Evolutionary conservation across 169 alveolate genomes (phyloP), one percentile per base, ranked within the genome.

Genomic region (Babesia ovata): DNA sequence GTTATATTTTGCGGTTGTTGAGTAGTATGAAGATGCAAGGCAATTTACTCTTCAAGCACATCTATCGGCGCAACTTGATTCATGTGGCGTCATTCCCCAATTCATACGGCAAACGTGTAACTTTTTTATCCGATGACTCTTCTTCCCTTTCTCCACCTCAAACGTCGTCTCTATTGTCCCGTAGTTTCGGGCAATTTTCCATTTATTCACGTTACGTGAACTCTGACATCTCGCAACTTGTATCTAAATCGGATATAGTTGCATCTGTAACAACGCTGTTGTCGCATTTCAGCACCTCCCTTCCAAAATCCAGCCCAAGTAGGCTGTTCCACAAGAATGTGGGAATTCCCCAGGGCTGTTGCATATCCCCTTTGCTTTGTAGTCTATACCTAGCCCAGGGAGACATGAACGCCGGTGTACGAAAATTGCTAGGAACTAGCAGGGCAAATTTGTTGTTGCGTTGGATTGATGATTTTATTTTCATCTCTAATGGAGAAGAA

Each of bases 261-360:
- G 26, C 65, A 17, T 65, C 75, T 29, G 85, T 81, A 14, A 56
- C 53, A n/a, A 24, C 48, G 26, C 54, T 81, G 24, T 63, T 81
- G 44, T 24, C 62, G 28, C 70, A 48, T 14, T 63, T 22, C 22
- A 36, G 44, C 29, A 28, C 63, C 1, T 29, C 70, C 6, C 74
- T 81, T 28, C 88, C 88, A 2, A 81, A 71, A 62, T 46, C 48
- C 19, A 46, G 54, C 21, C 42, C 60, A n/a, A 46, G 36, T n/a
- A 2, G 9, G 33, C 42, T 36, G 19, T 61, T 81, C 0, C 63
- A 49, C n/a, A 28, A 28, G 29, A 33, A 29, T 53, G 49, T 72
- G 21, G 90, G 90, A 26, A 75, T 83, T 22, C 90, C 90, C 6
- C 90, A 83, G 83, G 90, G 90, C 3, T 83, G 90, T 50, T 75